Base-by-base conservation (phyloP, 768 basidiomycete genomes). In the Naganishia friedmannii region DNA sequence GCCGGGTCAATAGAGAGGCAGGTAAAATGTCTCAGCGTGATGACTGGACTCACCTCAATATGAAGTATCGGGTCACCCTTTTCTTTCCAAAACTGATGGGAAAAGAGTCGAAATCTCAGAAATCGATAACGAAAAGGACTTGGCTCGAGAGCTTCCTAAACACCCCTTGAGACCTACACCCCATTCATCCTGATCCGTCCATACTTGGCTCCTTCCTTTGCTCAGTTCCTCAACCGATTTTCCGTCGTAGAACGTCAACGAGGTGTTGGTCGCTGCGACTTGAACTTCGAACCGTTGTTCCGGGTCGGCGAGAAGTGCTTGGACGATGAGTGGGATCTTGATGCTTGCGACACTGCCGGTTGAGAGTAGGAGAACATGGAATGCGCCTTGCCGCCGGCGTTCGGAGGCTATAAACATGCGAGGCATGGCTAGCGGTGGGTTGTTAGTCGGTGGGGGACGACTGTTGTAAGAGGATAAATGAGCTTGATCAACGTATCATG, bases 291-390 rank as follows among this genome's bases (percentile, higher is more conserved):
- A 65, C 0, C 60, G 23, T 10, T 65, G 19, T 21, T 70, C 69
- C 34, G 57, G 48, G 10, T 63, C 69, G 3, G 45, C 42, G 10
- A 53, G 29, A 3, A 65, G 51, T 21, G 58, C 51, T 67, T 65
- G 45, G 23, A 92, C 91, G 70, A 99, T 96, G 66, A 96, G 85
- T 4, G 94, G 93, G 1, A 88, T 88, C 77, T 97, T 98, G 77
- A 98, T 87, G 65, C 92, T 92, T 0, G 95, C 94, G 10, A 99
- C 95, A 76, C 91, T 93, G n/a, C 95, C 94, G 0, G 92, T 91
- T 0, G 90, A 88, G 70, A 97, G 88, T 46, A 98, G 84, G 4
- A 97, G 81, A 53, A 96, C 87, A 77, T 94, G 80, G 19, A 46
- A 46, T 32, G 73, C 73, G 21, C 69, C 71, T n/a, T 42, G 46